Evolutionary conservation across 2,329 filamentous ascomycete species (phyloP).

Genomic region (Allantophomopsis lycopodina): DNA sequence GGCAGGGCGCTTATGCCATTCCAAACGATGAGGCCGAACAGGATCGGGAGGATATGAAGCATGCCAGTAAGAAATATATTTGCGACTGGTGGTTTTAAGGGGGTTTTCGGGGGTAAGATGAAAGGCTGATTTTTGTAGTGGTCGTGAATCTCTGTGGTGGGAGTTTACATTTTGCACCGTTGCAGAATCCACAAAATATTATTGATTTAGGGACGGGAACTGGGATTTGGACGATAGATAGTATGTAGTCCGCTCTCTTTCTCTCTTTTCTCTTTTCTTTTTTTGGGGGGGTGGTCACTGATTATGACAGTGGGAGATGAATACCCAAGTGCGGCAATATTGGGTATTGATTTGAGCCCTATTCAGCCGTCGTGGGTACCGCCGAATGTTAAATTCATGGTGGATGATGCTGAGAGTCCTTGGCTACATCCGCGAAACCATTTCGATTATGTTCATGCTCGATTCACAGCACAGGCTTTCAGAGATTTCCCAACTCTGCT

Average conservation of each 20-base stretch:
- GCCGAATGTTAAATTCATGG: conserved; percentile 38
- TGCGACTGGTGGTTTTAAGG: too few species aligned
- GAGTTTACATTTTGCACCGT: conserved; percentile 36
- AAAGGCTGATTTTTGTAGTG: conserved; percentile 9
- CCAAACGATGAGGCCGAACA: conserved; percentile 44
- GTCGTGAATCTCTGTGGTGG: conserved; percentile 24
- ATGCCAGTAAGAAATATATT: background rate
- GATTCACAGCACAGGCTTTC: conserved; percentile 40
- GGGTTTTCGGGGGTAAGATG: too few species aligned
- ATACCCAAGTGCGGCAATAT: conserved; percentile 10
- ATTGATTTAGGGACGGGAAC: conserved; percentile 46
- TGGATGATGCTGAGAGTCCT: conserved; percentile 41
- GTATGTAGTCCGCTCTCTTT: conserved; percentile 6
- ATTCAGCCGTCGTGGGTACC: conserved; percentile 31
- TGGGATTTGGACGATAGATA: conserved; percentile 45
- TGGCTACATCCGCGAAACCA: conserved; percentile 39
- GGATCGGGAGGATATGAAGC: conserved; percentile 33
- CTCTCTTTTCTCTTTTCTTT: too few species aligned
- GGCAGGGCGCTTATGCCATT: conserved; percentile 35
- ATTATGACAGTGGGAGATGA: conserved; percentile 3
- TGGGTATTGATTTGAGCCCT: conserved; percentile 22
- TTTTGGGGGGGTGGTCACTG: too few species aligned
- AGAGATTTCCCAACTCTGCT: conserved; percentile 39
- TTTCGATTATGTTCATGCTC: conserved; percentile 48
- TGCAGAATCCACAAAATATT: conserved; percentile 31